Base-by-base conservation (phyloP, 805 yeast genomes). In the Yamadazyma phyllophila region DNA sequence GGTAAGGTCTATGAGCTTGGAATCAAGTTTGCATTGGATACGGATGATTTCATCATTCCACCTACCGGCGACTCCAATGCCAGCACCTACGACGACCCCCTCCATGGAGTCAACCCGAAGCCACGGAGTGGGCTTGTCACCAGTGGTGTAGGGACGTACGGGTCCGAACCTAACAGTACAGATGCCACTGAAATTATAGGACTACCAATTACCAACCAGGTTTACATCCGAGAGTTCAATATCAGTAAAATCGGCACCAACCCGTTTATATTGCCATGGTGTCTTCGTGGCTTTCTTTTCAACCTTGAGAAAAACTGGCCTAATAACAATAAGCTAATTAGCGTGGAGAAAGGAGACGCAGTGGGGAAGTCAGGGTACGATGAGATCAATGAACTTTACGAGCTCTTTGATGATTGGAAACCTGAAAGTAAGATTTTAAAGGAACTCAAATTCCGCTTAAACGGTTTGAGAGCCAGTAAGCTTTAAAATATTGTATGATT, bases 261-360 rank as follows among this genome's bases (percentile, higher is more conserved):
- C 62, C 97, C 97, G 0, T 92, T 78, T 58, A 81, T 85, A 47
- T 67, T 92, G 32, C 98, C 98, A 1, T 92, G 97, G 97, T 86
- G 95, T 56, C 78, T 90, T 67, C 69, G 96, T 36, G 96, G 97
- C 0, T 67, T 92, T 36, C 65, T 90, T 26, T 82, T 80, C 52
- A 96, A 71, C 52, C 76, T 83, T 0, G 77, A 74, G 47, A 72
- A 62, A 50, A 76, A 71, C 50, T 66, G 74, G 65, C 71, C 77
- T 15, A 63, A 62, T 40, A 82, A 82, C 10, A 68, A 70, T 44
- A 65, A 64, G 36, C 60, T 56, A 51, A 43, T 59, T 43, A 37
- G 65, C 52, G 59, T 60, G 54, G 57, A 54, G 52, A 70, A 46
- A 51, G 73, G 58, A 56, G 63, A 52, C 26, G 66, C 63, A 12